These are phyloP conservation scores for Alternaria brassicae DNA, from an alignment of 2,329 filamentous ascomycete genomes.

Conservation along the genomic window DNA sequence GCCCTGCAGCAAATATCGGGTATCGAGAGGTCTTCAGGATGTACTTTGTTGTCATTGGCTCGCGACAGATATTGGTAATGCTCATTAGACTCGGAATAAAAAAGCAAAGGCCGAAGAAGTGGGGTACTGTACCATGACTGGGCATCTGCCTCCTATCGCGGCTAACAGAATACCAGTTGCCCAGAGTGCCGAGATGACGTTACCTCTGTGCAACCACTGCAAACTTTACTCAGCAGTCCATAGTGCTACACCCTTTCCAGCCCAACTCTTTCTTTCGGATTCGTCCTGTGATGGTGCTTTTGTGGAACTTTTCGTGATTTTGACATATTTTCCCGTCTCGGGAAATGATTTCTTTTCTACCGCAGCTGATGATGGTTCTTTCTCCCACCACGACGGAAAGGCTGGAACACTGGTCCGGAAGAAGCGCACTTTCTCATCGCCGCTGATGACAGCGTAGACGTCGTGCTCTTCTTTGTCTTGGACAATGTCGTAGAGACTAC, in stretches of 20 bases:
- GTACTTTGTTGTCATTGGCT: not conserved
- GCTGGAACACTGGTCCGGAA: slow-evolving; percentile 22
- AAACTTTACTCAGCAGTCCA: slow-evolving; percentile 11
- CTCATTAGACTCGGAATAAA: not conserved
- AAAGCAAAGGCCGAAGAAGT: slow-evolving; percentile 1
- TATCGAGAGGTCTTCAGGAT: not conserved
- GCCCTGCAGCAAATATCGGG: slow-evolving; percentile 6
- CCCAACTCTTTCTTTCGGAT: not conserved
- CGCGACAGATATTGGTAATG: not conserved
- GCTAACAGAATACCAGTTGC: not conserved
- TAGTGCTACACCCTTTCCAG: slow-evolving; percentile 13
- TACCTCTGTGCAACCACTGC: not conserved
- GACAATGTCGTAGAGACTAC: slow-evolving; percentile 25
- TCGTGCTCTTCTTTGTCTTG: slow-evolving; percentile 12
- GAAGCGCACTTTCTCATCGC: slow-evolving; percentile 35
- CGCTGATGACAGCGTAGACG: slow-evolving; percentile 34
- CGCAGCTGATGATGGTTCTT: not conserved
- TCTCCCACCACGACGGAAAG: slow-evolving; percentile 26
- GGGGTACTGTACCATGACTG: not conserved
- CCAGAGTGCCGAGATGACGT: not conserved
- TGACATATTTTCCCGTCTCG: slow-evolving; percentile 29
- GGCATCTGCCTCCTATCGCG: not conserved
- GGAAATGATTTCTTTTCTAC: slow-evolving; percentile 15
- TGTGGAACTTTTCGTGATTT: slow-evolving; percentile 18
- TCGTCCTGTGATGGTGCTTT: not conserved